Base-by-base conservation (phyloP, 1,139 yeast genomes). In the Yamadazyma songkhlaensis region DNA sequence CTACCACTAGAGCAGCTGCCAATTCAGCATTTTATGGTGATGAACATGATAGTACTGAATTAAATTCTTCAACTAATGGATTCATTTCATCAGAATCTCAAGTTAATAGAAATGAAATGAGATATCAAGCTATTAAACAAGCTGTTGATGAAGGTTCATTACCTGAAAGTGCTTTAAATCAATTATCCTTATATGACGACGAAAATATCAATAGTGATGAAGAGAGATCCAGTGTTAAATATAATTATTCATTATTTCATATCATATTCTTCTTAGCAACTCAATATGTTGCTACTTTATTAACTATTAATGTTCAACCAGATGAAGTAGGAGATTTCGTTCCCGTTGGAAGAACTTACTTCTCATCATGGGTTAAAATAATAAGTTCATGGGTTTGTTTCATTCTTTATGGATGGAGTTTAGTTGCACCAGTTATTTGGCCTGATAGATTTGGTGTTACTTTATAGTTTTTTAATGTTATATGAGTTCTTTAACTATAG, bases 271-370 rank as follows among this genome's bases (percentile, higher is more conserved):
- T 94, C 57, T 70, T 94, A 47, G 98, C 98, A 1, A 92, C 98
- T 1, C 98, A 92, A 60, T 94, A 95, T 77, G 90, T 92, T 35
- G 97, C 98, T 1, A 89, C 96, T 1, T 68, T 94, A 45, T 71
- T 94, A 43, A 94, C 98, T 0, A 86, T 89, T 60, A 92, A 90
- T 53, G 97, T 92, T 24, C 81, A 84, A 39, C 81, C 83, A 50
- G 95, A 87, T 49, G 84, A 83, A 44, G 75, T 79, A 35, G 96
- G 95, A 6, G 95, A 88, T 47, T 94, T 94, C 55, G 83, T 89
- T 6, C 98, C 98, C 0, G 98, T 94, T 5, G 99, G 99, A 1
- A 73, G 98, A 57, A 92, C 98, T 0, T 90, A 90, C 60, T 92
- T 92, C 57, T 84, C 94, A 43, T 81, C 96, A 10, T 89, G 97